Evolutionary conservation across 345 rosid genomes (phyloP).

Genomic region (Salix brachista): DNA sequence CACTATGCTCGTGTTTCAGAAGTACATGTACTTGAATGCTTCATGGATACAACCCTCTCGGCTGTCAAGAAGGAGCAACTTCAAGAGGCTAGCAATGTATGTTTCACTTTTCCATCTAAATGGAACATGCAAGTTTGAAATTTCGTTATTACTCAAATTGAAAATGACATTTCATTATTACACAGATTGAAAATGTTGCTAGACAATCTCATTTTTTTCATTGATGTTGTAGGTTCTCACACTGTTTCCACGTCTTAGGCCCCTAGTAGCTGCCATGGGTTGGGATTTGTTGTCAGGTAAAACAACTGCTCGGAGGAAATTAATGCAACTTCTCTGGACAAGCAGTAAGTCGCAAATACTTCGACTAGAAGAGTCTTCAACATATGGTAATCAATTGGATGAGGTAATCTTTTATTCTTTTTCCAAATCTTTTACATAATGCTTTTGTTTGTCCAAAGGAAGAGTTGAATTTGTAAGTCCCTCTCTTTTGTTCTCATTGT

Average conservation of each 20-base stretch:
- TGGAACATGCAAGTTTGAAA: slow-evolving; percentile 12
- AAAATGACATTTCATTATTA: background rate
- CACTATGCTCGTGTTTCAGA: slow-evolving; percentile 89
- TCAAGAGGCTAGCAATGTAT: slow-evolving; percentile 82
- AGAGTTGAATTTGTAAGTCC: background rate
- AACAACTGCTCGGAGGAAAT: slow-evolving; percentile 58
- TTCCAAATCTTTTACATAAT: background rate
- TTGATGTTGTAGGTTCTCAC: slow-evolving; percentile 52
- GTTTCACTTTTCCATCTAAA: slow-evolving; percentile 28
- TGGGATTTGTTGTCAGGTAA: slow-evolving; percentile 90
- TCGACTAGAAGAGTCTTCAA: slow-evolving; percentile 73
- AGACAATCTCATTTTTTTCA: slow-evolving; percentile 17
- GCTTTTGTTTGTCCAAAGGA: background rate
- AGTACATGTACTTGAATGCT: slow-evolving; percentile 71
- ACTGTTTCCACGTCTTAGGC: slow-evolving; percentile 72
- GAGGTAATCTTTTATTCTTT: slow-evolving; percentile 42
- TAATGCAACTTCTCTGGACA: slow-evolving; percentile 81
- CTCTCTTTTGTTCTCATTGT: background rate
- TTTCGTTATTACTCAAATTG: background rate
- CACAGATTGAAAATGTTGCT: background rate
- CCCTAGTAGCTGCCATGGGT: slow-evolving; percentile 88
- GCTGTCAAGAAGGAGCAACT: slow-evolving; percentile 64
- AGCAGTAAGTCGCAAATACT: slow-evolving; percentile 52
- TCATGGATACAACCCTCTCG: slow-evolving; percentile 71
- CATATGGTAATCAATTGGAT: slow-evolving; percentile 54